Base-by-base conservation (phyloP, 2,329 filamentous ascomycete genomes). In the Talaromyces sp. region DNA sequence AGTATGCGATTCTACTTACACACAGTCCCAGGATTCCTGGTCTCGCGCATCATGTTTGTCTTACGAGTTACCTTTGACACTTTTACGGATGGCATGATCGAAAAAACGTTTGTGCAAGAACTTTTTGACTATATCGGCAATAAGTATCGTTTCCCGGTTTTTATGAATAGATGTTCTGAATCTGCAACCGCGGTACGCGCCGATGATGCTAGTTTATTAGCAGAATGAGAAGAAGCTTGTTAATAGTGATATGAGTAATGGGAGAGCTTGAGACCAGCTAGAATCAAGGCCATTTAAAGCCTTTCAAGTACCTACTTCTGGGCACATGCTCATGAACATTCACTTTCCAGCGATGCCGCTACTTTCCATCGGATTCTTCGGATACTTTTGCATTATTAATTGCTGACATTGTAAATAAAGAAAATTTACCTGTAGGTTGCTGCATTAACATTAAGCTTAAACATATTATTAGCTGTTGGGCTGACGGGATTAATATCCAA, bases 11-110 rank as follows among this genome's bases (percentile, higher is more conserved):
- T 68, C 55, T 71, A 69, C 55, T 56, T 69, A 13, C 62, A 63
- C 26, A 65, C 62, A 3, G 63, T 65, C n/a, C 69, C 69, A 10
- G 69, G 69, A 1, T 68, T 59, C 32, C 46, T 71, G 5, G 63
- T 70, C 2, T 69, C 67, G 13, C 69, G 69, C 11, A 63, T 70
- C n/a, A 70, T 70, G 65, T 71, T 71, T 38, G 64, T 68, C 3
- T 62, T 71, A 19, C 67, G 68, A 13, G 65, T 67, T 2, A 66
- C 69, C 1, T 71, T 69, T 46, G 68, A 70, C 56, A 65, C 61
- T 3, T 68, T 71, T 19, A 54, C 66, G 1, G 68, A 70, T 13
- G 68, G 65, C 1, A 70, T 65, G 62, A 29, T 69, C 4, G 69
- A 71, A 55, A 68, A 67, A 56, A 58, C 66, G 19, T 71, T 65